Evolutionary conservation across 257 asterid genomes (phyloP), one percentile per base, ranked within the genome.

Genomic region (Capsicum rhomboideum): DNA sequence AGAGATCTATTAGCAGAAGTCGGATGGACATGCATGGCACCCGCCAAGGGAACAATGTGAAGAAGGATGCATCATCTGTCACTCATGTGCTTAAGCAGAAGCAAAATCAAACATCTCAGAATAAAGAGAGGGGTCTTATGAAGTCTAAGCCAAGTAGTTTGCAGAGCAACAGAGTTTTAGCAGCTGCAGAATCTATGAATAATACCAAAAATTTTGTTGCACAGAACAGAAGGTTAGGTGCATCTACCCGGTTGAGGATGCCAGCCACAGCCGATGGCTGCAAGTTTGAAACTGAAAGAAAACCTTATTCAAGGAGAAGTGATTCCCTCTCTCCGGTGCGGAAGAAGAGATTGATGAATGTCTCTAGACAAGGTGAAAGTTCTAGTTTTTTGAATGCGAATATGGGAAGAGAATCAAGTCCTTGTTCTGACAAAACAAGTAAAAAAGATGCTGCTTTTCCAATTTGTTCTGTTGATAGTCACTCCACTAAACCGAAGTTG

Each of bases 311-410:
- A 68, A 84, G 90, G 82, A 77, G 83, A 87, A 83, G 78, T 49
- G 89, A 88, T 64, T 86, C 84, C 29, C 84, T 85, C 31, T 88
- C 92, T 67, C 89, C 91, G 4, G 90, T 89, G 67, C 91, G 92
- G 21, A 93, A 92, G 90, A 92, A 92, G 90, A 89, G 97, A 90
- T 85, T 89, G 1, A 37, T 59, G 80, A 89, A 88, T 80, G 66
- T 84, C 21, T 63, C 89, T 34, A 83, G 89, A 85, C 90, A 87
- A 52, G 89, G 87, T 14, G 97, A 92, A 83, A 85, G 55, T 84
- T 53, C 87, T 46, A 86, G 83, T 80, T 84, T 81, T 82, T 82
- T 83, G n/a, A 85, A 86, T 84, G 83, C 82, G 31, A 52, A 67
- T 42, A 34, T 55, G 0, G 52, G 80, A 69, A 88, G 85, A 69